Evolutionary conservation across 441 rosid species (phyloP).

Genomic region (Adansonia grandidieri): DNA sequence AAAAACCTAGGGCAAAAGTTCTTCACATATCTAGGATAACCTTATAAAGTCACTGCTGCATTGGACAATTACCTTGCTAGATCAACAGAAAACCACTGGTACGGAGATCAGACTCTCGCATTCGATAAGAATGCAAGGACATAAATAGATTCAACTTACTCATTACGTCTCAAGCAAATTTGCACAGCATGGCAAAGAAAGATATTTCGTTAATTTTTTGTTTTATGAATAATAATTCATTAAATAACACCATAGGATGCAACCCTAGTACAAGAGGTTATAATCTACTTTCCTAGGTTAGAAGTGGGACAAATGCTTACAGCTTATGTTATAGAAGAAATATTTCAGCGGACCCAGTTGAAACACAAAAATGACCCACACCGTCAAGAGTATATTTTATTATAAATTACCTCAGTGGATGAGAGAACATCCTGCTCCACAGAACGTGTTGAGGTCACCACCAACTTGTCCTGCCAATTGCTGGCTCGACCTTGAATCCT

Average conservation of each 20-base stretch:
- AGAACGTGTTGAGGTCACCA: constrained; percentile 91
- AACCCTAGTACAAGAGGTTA: constrained; percentile 11
- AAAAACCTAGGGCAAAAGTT: constrained; percentile 7
- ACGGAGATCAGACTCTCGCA: no score
- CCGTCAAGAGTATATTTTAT: constrained; percentile 5
- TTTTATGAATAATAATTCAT: not conserved
- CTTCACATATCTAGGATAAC: not conserved
- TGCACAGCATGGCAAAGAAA: no score
- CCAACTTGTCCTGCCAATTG: constrained; percentile 96
- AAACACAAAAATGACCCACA: constrained; percentile 17
- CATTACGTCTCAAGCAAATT: not conserved
- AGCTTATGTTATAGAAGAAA: constrained; percentile 8
- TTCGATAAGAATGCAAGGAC: no score
- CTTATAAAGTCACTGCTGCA: not conserved
- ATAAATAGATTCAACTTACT: not conserved
- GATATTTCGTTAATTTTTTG: no score
- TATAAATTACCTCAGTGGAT: constrained; percentile 77
- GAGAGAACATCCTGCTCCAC: constrained; percentile 96
- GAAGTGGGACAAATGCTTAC: not conserved
- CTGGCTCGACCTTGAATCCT: constrained; percentile 97
- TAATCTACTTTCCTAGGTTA: not conserved
- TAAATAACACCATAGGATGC: constrained; percentile 3
- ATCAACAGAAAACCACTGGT: not conserved
- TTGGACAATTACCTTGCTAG: not conserved
- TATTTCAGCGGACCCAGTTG: constrained; percentile 10